Percentiles rank a stretch among this genome's conserved stretches.
Evolutionary conservation across 306 rosid genomes (phyloP).

Genomic region (Cercis canadensis): DNA sequence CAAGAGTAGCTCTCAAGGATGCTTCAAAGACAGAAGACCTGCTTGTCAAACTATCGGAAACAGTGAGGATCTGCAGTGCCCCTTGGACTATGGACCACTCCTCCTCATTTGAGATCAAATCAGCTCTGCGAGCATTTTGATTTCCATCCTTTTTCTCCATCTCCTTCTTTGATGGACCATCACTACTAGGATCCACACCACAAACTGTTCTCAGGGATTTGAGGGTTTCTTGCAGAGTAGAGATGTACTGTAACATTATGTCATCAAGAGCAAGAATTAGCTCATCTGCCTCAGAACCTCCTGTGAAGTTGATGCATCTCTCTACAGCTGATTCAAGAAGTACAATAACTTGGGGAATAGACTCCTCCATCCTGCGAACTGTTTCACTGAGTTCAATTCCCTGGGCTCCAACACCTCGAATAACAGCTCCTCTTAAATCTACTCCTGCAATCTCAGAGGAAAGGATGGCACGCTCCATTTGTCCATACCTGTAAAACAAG

Average conservation of each 20-base stretch:
- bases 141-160: slow-evolving; percentile 78
- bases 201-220: slow-evolving; percentile 90
- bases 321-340: slow-evolving; percentile 97
- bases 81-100: slow-evolving; percentile 99
- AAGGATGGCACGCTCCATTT: slow-evolving; percentile 97
- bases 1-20: slow-evolving; percentile 92
- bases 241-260: slow-evolving; percentile 83
- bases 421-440: slow-evolving; percentile 98
- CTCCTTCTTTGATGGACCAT: slow-evolving; percentile 72
- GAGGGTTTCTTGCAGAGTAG: slow-evolving; percentile 89
- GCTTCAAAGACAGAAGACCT: slow-evolving; percentile 99
- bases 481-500: slow-evolving; percentile 78
- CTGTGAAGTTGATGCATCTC: slow-evolving; percentile 94
- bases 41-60: slow-evolving; percentile 94
- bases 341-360: slow-evolving; percentile 88
- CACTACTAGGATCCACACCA: slow-evolving; percentile 84
- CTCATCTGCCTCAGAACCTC: slow-evolving; percentile 99
- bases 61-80: slow-evolving; percentile 95
- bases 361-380: slow-evolving; percentile 99
- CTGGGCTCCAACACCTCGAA: slow-evolving; percentile 98
- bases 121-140: slow-evolving; percentile 72
- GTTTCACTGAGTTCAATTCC: slow-evolving; percentile 99
- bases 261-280: slow-evolving; percentile 91
- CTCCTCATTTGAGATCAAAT: slow-evolving; percentile 84
- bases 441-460: slow-evolving; percentile 91